A percentile compares a stretch with the other conserved stretches of the same genome.
phyloP scores from a whole-genome alignment of 352 stramenopile genomes.

The Albugo candida region DNA sequence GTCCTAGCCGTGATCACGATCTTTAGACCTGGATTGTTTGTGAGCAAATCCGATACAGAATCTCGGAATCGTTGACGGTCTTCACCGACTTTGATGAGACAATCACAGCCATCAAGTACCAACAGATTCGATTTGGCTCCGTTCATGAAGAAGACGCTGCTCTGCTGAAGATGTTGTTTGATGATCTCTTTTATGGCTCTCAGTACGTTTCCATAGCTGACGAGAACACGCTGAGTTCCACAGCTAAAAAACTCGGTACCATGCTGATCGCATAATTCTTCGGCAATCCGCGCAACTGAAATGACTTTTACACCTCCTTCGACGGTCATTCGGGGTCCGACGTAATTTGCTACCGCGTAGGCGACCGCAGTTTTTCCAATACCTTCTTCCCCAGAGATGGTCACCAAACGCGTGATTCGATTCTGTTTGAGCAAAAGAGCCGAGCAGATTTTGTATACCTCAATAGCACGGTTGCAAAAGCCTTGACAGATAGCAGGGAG shows the following conservation, averaged over 20 bases:
- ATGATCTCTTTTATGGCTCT: conserved; percentile 28
- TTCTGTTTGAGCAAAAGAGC: conserved; percentile 56
- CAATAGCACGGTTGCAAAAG: conserved; percentile 55
- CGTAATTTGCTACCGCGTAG: conserved; percentile 55
- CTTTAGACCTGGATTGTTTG: conserved; percentile 46
- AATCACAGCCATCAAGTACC: conserved; percentile 55
- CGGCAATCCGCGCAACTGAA: conserved; percentile 29
- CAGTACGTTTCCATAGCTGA: conserved; percentile 14
- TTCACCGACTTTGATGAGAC: conserved; percentile 24
- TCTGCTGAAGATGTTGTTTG: conserved; percentile 22
- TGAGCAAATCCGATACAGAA: conserved; percentile 47
- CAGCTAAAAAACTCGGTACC: neutral
- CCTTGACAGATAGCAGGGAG: conserved; percentile 60
- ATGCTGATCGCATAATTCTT: conserved; percentile 33
- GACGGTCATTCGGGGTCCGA: conserved; percentile 49
- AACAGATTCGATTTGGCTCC: conserved; percentile 37
- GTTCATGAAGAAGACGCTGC: conserved; percentile 32
- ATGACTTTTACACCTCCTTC: conserved; percentile 54
- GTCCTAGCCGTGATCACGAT: conserved; percentile 40
- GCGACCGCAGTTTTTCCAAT: conserved; percentile 60
- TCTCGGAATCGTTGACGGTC: conserved; percentile 36
- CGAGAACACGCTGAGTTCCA: neutral
- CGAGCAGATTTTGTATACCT: conserved; percentile 72
- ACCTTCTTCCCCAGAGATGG: conserved; percentile 48
- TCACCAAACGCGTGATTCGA: conserved; percentile 52